Percentiles rank a stretch among this genome's conserved stretches.
These are phyloP conservation scores for Hanseniaspora clermontiae DNA, from an alignment of 805 yeast genomes.

Conservation along the genomic window DNA sequence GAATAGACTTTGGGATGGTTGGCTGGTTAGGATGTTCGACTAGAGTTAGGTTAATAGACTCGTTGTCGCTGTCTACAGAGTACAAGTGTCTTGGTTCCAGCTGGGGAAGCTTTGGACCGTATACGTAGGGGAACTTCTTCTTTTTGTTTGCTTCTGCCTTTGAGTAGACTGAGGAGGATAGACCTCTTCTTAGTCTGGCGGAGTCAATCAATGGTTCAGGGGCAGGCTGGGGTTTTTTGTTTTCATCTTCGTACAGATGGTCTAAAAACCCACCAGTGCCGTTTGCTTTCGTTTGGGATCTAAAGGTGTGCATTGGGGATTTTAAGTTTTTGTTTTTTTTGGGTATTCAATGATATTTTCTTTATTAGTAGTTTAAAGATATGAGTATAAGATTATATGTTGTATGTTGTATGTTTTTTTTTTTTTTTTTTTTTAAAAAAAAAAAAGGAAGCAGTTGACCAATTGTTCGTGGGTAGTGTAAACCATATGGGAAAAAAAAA, in stretches of 20 bases:
- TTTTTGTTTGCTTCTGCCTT: slow-evolving; percentile 17
- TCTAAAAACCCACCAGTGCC: slow-evolving; percentile 11
- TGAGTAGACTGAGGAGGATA: not conserved
- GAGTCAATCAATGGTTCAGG: slow-evolving; percentile 4
- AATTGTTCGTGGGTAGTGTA: no score
- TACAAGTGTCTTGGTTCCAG: not conserved
- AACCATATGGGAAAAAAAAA: no score
- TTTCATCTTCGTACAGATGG: slow-evolving; percentile 3
- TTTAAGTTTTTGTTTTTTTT: not conserved
- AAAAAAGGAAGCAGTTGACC: no score
- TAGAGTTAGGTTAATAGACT: not conserved
- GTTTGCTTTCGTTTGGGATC: not conserved
- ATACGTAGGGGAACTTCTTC: slow-evolving; percentile 23
- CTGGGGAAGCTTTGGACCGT: slow-evolving; percentile 13
- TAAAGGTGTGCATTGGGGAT: not conserved
- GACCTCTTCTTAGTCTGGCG: slow-evolving; percentile 14
- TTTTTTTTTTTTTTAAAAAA: no score
- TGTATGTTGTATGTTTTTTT: no score
- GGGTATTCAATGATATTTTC: not conserved
- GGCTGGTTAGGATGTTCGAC: slow-evolving; percentile 11
- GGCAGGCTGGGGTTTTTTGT: not conserved
- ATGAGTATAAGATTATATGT: no score
- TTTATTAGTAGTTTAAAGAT: no score
- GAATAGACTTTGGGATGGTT: not conserved
- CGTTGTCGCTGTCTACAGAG: not conserved